phyloP scores from a whole-genome alignment of 2,329 filamentous ascomycete species.

The Mycosphaerelloides madeirae region DNA sequence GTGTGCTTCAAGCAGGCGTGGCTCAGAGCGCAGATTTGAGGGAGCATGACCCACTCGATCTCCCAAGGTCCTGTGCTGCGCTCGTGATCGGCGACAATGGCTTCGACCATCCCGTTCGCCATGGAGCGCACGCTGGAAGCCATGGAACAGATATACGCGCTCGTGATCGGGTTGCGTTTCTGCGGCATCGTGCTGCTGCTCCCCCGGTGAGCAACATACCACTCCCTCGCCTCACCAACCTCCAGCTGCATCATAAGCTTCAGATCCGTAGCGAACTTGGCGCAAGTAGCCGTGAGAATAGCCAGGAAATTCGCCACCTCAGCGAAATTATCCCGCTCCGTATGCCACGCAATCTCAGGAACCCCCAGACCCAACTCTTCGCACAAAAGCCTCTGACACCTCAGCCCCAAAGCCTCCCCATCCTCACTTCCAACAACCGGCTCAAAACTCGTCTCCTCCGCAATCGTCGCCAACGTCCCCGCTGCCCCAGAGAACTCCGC shows the following conservation, averaged over 20 bases:
- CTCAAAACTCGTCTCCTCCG: constrained; percentile 15
- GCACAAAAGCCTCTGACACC: constrained; percentile 24
- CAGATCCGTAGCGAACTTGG: constrained; percentile 29
- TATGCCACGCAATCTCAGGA: constrained; percentile 29
- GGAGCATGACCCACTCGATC: constrained; percentile 29
- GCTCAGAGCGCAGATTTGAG: constrained; percentile 26
- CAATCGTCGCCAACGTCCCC: constrained; percentile 28
- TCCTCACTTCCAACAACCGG: background rate
- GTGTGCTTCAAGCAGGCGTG: constrained; percentile 25
- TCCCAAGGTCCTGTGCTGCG: constrained; percentile 29
- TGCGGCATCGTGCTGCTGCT: constrained; percentile 55
- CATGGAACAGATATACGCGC: constrained; percentile 26
- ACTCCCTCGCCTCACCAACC: constrained; percentile 27
- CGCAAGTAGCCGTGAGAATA: constrained; percentile 26
- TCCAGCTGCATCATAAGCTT: constrained; percentile 30
- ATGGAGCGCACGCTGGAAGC: constrained; percentile 22
- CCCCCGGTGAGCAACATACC: constrained; percentile 50
- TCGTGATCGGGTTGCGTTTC: constrained; percentile 28
- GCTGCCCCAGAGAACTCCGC: constrained; percentile 28
- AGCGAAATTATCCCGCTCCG: constrained; percentile 28
- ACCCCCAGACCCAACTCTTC: constrained; percentile 20
- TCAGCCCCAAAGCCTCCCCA: constrained; percentile 11
- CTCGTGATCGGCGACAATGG: constrained; percentile 28
- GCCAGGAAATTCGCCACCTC: constrained; percentile 24
- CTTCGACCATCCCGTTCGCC: constrained; percentile 20